phyloP scores from a whole-genome alignment of 139 green algal species.

The Chlamydomonas asymmetrica region DNA sequence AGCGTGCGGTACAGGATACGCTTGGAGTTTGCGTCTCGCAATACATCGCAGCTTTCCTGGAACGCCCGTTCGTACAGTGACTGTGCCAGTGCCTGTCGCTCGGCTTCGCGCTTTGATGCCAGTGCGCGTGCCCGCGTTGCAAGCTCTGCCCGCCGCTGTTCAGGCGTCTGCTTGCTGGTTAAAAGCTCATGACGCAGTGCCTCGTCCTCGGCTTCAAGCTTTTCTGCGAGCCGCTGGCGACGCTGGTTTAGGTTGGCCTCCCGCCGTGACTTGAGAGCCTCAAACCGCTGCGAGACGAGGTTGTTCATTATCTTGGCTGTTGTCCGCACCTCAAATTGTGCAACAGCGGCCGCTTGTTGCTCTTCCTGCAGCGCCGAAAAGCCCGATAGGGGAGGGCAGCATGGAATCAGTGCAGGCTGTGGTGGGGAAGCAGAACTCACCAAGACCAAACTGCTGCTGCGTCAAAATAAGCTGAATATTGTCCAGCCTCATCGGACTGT shows the following conservation, averaged over 20 bases:
- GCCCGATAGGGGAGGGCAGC: too few species aligned
- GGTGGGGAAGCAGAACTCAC: too few species aligned
- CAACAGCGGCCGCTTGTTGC: constrained; percentile 8
- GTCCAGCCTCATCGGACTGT: constrained; percentile 35
- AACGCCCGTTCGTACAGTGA: constrained; percentile 53
- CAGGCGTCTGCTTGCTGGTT: constrained; percentile 48
- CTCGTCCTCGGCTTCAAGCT: constrained; percentile 80
- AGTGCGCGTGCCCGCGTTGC: constrained; percentile 45
- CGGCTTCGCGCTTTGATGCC: constrained; percentile 40
- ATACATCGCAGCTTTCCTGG: constrained; percentile 62
- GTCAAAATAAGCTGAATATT: constrained; percentile 33
- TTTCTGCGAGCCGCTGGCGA: constrained; percentile 39
- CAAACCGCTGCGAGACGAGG: constrained; percentile 37
- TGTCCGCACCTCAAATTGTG: constrained; percentile 21
- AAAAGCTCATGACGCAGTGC: constrained; percentile 79
- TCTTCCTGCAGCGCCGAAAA: neutral
- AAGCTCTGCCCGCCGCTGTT: constrained; percentile 53
- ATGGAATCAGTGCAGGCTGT: neutral
- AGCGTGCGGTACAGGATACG: constrained; percentile 53
- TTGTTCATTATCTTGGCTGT: constrained; percentile 24
- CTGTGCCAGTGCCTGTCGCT: constrained; percentile 43
- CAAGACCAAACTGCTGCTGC: neutral
- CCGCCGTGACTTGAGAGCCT: constrained; percentile 33
- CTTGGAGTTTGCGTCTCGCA: constrained; percentile 48
- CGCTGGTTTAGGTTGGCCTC: constrained; percentile 44